Percentiles rank a stretch among this genome's conserved stretches.
phyloP scores from a whole-genome alignment of 2,329 filamentous ascomycete genomes.

The Hypocreales sp. region DNA sequence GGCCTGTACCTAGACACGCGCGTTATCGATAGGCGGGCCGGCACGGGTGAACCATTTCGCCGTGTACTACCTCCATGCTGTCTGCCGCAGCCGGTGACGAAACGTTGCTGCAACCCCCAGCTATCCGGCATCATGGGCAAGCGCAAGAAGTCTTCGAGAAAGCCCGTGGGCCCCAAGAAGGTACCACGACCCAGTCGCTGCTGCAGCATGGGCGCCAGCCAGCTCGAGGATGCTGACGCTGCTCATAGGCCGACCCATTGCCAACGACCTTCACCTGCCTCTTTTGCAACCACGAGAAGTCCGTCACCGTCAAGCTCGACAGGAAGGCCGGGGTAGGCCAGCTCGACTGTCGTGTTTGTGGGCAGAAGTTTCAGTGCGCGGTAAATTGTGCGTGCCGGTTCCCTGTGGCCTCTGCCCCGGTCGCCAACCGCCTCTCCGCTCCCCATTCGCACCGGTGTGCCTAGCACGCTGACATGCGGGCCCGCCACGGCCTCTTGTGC shows the following conservation, averaged over 20 bases:
- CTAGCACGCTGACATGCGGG: no score
- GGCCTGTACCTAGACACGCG: no score
- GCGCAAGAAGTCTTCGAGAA: conserved; percentile 80
- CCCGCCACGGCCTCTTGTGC: no score
- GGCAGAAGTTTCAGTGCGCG: conserved; percentile 80
- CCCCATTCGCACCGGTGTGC: no score
- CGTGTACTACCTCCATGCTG: no score
- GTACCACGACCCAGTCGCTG: no score
- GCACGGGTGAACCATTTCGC: no score
- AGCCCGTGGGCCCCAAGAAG: conserved; percentile 72
- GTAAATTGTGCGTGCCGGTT: conserved; percentile 60
- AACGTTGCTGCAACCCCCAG: no score
- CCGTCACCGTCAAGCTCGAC: conserved; percentile 79
- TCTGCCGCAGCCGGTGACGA: no score
- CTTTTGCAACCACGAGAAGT: conserved; percentile 96
- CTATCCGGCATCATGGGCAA: conserved; percentile 78
- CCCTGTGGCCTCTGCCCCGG: neutral
- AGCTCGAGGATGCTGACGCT: neutral
- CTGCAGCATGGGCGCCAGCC: no score
- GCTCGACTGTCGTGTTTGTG: conserved; percentile 82
- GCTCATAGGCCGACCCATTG: conserved; percentile 47
- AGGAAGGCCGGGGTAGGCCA: conserved; percentile 82
- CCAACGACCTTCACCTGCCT: conserved; percentile 85
- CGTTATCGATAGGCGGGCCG: no score
- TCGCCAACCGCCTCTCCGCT: neutral